These are phyloP conservation scores for Solanum chmielewskii DNA, from an alignment of 257 asterid genomes.

Conservation along the genomic window DNA sequence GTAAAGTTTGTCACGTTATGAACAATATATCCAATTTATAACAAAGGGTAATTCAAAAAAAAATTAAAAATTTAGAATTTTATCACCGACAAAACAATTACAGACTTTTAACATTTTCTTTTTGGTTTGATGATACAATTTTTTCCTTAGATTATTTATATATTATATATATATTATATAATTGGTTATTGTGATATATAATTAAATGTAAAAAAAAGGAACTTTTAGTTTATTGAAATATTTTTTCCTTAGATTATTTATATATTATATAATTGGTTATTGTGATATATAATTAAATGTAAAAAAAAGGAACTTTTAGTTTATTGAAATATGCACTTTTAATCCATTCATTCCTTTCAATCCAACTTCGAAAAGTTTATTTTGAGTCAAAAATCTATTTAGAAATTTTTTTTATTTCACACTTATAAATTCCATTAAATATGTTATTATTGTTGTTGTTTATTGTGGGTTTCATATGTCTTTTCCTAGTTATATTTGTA, in stretches of 20 bases:
- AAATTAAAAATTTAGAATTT: not conserved
- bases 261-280: not conserved
- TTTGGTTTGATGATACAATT: not conserved
- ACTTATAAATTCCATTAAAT: not conserved
- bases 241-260: not conserved
- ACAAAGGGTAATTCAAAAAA: not conserved
- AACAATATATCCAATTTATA: not conserved
- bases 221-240: no score
- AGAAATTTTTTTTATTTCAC: rapidly evolving
- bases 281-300: not conserved
- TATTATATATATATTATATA: not conserved
- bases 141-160: not conserved
- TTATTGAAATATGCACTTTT: not conserved
- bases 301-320: no score
- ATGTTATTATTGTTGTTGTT: not conserved
- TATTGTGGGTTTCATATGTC: not conserved
- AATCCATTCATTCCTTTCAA: not conserved
- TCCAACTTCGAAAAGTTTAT: rapidly evolving
- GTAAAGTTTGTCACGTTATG: not conserved
- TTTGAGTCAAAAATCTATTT: no score
- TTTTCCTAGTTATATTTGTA: not conserved
- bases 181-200: not conserved
- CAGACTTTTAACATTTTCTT: not conserved
- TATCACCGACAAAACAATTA: not conserved
- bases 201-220: no score